phyloP scores from a whole-genome alignment of 192 early-diverging fungal species.

The Rhizophagus prolifer region DNA sequence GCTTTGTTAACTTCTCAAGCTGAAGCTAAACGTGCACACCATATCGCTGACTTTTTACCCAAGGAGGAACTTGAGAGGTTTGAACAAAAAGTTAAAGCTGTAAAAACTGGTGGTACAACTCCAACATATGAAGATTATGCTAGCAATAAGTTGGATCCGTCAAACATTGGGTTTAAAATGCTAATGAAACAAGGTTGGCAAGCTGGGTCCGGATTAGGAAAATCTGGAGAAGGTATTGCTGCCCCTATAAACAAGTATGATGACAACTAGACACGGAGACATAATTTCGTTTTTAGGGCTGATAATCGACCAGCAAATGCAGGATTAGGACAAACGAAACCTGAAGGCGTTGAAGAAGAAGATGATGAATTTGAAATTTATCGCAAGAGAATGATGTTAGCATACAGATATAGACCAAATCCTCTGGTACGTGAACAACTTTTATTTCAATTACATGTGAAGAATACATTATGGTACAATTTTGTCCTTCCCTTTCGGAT shows the following conservation, averaged over 20 bases:
- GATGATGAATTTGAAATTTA: slow-evolving; percentile 38
- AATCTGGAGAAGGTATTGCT: slow-evolving; percentile 29
- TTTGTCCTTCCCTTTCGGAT: neutral
- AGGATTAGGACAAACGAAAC: slow-evolving; percentile 33
- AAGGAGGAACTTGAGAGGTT: slow-evolving; percentile 32
- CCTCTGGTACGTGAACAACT: slow-evolving; percentile 32
- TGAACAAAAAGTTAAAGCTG: slow-evolving; percentile 30
- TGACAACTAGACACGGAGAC: no score
- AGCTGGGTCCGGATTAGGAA: slow-evolving; percentile 32
- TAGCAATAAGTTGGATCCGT: slow-evolving; percentile 28
- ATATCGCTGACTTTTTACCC: slow-evolving; percentile 34
- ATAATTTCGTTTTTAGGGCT: slow-evolving; percentile 17
- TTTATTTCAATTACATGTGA: neutral
- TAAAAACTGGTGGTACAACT: slow-evolving; percentile 23
- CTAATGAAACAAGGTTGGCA: slow-evolving; percentile 37
- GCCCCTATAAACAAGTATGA: slow-evolving; percentile 33
- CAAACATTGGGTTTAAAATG: slow-evolving; percentile 35
- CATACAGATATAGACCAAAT: slow-evolving; percentile 33
- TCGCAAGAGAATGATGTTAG: slow-evolving; percentile 36
- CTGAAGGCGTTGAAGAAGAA: slow-evolving; percentile 32
- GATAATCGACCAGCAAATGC: slow-evolving; percentile 24
- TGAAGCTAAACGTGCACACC: slow-evolving; percentile 33
- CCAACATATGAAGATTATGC: slow-evolving; percentile 33
- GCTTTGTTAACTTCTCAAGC: slow-evolving; percentile 30
- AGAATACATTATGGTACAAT: neutral